Evolutionary conservation across 441 rosid genomes (phyloP).

Genomic region (Arabidopsis hybrid): DNA sequence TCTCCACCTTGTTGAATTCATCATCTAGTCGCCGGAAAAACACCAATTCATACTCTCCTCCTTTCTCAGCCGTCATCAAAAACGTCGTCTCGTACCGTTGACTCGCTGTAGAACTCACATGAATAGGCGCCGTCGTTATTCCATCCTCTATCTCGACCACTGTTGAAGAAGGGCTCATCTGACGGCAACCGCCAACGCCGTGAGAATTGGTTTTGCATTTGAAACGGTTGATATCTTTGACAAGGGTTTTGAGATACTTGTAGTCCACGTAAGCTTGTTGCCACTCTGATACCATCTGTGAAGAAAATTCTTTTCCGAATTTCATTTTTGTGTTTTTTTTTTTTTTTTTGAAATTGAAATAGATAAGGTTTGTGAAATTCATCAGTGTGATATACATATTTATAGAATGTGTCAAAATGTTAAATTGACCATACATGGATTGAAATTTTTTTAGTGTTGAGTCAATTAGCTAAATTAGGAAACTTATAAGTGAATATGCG

Average conservation of each 20-base stretch:
- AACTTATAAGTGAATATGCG: background rate
- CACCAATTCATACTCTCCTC: slow-evolving; percentile 64
- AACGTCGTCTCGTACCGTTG: slow-evolving; percentile 57
- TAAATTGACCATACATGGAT: background rate
- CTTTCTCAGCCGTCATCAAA: slow-evolving; percentile 54
- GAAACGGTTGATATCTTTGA: slow-evolving; percentile 59
- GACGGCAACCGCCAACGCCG: background rate
- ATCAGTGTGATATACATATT: background rate
- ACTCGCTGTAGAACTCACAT: slow-evolving; percentile 45
- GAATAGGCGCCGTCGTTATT: slow-evolving; percentile 48
- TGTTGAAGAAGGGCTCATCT: slow-evolving; percentile 42
- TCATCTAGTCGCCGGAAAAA: slow-evolving; percentile 69
- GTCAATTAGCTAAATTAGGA: slow-evolving; percentile 11
- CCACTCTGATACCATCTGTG: slow-evolving; percentile 88
- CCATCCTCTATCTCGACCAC: slow-evolving; percentile 45
- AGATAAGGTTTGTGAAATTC: background rate
- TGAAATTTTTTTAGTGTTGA: background rate
- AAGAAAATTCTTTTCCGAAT: slow-evolving; percentile 69
- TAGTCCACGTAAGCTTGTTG: slow-evolving; percentile 78
- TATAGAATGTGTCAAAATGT: background rate
- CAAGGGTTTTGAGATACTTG: slow-evolving; percentile 53
- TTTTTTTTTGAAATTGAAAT: background rate
- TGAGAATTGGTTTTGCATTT: slow-evolving; percentile 46
- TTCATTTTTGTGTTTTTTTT: slow-evolving; percentile 50
- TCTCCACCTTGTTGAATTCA: slow-evolving; percentile 62